Base-by-base conservation (phyloP, 768 basidiomycete genomes). In the Mycena chlorophos region DNA sequence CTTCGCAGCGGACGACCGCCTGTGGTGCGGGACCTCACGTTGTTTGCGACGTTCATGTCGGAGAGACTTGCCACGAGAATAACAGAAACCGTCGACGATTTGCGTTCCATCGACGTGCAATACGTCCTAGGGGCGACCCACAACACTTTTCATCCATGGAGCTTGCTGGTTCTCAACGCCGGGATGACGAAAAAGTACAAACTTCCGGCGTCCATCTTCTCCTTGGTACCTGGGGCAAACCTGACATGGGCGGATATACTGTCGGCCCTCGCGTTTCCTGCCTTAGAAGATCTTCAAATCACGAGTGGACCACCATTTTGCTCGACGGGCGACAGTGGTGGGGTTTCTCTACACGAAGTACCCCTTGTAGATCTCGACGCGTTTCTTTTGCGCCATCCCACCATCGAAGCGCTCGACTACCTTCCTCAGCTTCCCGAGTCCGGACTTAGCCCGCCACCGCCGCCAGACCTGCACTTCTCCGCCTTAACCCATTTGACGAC, bases 341-440 rank as follows among this genome's bases (percentile, higher is more conserved):
- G 10, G 6, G 27, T n/a, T 10, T 25, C 5, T 5, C 29, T 59
- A 6, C 43, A 27, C 19, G 50, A 51, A 16, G 34, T 59, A 3
- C 4, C 27, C 6, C n/a, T 28, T 4, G 37, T n/a, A 13, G 49
- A 47, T 10, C 13, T 59, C 12, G 53, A 59, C 23, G 50, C 27
- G 1, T 59, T 59, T 27, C 54, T 59, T 29, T 20, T 49, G 1
- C 58, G 58, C 20, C 58, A 55, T 43, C 10, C 22, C 23, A 17
- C 2, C 16, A 59, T 59, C 37, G 19, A 48, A 10, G n/a, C 14
- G 17, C 46, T 59, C 12, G 45, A 59, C 2, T 59, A 59, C 16
- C 16, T 40, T 30, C 54, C 54, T 0, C 37, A 55, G 5, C 29
- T 34, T 1, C n/a, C 46, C n/a, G n/a, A n/a, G n/a, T n/a, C n/a